Percentiles rank a stretch among this genome's conserved stretches.
Evolutionary conservation across 179 eudicot species (phyloP).

Genomic region (Carnegiea gigantea): DNA sequence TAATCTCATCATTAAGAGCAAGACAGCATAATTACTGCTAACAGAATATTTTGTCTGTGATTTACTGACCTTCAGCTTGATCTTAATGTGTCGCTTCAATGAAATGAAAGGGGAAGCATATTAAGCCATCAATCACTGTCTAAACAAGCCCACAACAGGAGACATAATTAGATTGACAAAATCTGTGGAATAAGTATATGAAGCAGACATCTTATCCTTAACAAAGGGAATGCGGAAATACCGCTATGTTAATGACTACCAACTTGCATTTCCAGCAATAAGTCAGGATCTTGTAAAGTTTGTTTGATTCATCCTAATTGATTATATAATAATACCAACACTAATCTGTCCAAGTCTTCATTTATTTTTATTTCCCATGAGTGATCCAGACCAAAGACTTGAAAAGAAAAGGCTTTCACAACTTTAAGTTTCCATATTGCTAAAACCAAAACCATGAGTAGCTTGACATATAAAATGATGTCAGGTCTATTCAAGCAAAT

Average conservation of each 20-base stretch:
- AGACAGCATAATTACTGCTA: conserved; percentile 31
- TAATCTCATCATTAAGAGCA: not conserved
- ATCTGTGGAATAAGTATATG: conserved; percentile 32
- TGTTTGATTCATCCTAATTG: conserved; percentile 12
- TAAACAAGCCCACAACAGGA: conserved; percentile 35
- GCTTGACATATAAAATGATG: not conserved
- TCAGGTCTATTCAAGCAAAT: not conserved
- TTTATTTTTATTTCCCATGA: conserved; percentile 2
- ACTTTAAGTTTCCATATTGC: not conserved
- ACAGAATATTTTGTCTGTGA: conserved; percentile 13
- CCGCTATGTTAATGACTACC: conserved; percentile 16
- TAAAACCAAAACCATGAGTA: not conserved
- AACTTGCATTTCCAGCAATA: conserved; percentile 13
- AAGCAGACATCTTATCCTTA: conserved; percentile 36
- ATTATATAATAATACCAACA: not conserved
- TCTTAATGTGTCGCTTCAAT: conserved; percentile 25
- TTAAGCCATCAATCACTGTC: conserved; percentile 37
- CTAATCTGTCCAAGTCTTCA: not conserved
- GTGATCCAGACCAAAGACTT: not conserved
- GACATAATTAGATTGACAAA: conserved; percentile 35
- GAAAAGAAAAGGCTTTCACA: not conserved
- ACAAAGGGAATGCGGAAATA: conserved; percentile 16
- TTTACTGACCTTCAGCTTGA: conserved; percentile 2
- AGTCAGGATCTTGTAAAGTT: conserved; percentile 1
- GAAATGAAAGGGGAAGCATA: conserved; percentile 23